Conservation (phyloP, 164 flowering plant species). For the Magnolia kwangsiensis region DNA sequence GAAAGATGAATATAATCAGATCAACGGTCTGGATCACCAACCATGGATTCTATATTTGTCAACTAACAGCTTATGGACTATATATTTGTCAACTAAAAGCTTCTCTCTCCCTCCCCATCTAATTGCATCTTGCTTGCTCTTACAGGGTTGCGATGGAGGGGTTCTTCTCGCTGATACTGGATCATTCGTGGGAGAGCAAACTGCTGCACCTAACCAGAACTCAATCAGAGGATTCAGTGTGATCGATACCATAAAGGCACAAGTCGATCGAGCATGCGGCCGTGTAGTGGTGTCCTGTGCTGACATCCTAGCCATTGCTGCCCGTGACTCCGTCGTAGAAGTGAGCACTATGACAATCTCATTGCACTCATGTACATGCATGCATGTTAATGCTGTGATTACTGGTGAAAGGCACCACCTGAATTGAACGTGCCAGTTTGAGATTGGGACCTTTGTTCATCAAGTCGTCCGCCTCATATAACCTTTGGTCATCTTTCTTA, state of each 20-base stretch:
- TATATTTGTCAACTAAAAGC: too few relatives aligned
- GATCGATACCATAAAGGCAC: constrained; percentile 20
- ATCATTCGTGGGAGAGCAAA: constrained; percentile 17
- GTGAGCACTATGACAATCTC: constrained; percentile 7
- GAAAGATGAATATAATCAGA: neutral
- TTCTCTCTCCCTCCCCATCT: neutral
- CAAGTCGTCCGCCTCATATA: too few relatives aligned
- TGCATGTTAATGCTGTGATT: too few relatives aligned
- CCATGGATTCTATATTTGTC: too few relatives aligned
- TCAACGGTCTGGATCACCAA: neutral
- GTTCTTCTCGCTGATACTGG: constrained; percentile 14
- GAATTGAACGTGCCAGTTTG: too few relatives aligned
- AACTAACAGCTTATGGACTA: neutral
- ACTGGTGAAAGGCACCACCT: too few relatives aligned
- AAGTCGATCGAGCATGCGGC: constrained; percentile 25
- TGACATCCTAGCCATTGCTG: constrained; percentile 27
- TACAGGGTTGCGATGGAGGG: constrained; percentile 26
- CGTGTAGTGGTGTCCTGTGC: constrained; percentile 29
- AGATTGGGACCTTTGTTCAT: too few relatives aligned
- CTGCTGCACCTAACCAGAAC: constrained; percentile 7
- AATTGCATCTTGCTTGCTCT: neutral
- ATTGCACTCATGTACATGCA: too few relatives aligned
- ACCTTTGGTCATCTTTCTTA: too few relatives aligned
- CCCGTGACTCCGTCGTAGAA: constrained; percentile 27
- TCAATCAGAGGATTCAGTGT: constrained; percentile 21